Percentiles rank a stretch among this genome's conserved stretches.
phyloP scores from a whole-genome alignment of 305 asterid genomes.

The Coffea humblotiana region DNA sequence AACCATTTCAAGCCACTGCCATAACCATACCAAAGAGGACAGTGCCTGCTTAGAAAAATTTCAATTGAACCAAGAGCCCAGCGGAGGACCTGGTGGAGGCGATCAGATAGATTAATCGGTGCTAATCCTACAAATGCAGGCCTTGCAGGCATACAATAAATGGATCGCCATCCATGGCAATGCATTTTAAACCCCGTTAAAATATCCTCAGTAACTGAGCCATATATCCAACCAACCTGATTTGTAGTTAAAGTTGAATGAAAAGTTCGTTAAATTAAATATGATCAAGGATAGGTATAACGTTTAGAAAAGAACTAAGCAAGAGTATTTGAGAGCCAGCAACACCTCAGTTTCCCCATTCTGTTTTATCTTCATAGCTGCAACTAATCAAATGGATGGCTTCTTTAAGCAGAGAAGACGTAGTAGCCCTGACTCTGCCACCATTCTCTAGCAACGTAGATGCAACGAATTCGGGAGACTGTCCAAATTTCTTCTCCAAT shows the following conservation, averaged over 20 bases:
- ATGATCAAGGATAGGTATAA: not conserved
- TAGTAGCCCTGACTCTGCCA: slow-evolving; percentile 37
- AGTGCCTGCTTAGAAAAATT: slow-evolving; percentile 42
- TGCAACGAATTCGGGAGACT: slow-evolving; percentile 52
- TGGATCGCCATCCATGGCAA: slow-evolving; percentile 67
- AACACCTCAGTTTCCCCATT: slow-evolving; percentile 64
- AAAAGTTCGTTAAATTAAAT: not conserved
- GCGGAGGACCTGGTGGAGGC: slow-evolving; percentile 57
- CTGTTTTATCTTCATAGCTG: slow-evolving; percentile 64
- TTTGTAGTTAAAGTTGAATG: not conserved
- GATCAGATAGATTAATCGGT: slow-evolving; percentile 60
- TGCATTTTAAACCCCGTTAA: slow-evolving; percentile 66
- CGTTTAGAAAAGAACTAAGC: not conserved
- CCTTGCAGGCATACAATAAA: slow-evolving; percentile 47
- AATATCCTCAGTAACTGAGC: slow-evolving; percentile 32
- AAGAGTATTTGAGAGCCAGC: not conserved
- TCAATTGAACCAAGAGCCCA: slow-evolving; percentile 57
- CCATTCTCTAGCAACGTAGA: slow-evolving; percentile 50
- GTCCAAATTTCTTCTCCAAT: slow-evolving; percentile 59
- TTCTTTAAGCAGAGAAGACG: slow-evolving; percentile 55
- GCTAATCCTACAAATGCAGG: slow-evolving; percentile 61
- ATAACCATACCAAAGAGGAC: slow-evolving; percentile 66
- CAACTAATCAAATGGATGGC: slow-evolving; percentile 60
- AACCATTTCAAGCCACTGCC: slow-evolving; percentile 57
- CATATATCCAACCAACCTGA: slow-evolving; percentile 58